These are phyloP conservation scores for Clitopilus hobsonii DNA, from an alignment of 768 basidiomycete species.

Conservation along the genomic window DNA sequence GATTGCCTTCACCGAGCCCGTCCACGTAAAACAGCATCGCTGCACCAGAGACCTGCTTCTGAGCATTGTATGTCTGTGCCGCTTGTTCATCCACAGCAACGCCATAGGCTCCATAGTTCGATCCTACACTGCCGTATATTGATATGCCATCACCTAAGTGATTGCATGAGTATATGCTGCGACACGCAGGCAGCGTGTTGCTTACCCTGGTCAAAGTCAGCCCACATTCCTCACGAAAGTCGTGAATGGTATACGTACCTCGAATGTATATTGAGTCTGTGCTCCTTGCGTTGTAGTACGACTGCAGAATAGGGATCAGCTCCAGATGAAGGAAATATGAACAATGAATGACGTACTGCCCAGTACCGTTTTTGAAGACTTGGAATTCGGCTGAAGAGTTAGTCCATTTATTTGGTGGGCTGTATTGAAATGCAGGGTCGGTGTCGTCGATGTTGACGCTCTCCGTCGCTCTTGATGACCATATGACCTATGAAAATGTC, in stretches of 20 bases:
- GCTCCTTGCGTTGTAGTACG: background rate
- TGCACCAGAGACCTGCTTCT: conserved; percentile 9
- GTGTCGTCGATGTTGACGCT: conserved; percentile 14
- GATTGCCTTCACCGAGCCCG: conserved; percentile 17
- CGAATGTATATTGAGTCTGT: too few species aligned
- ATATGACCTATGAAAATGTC: conserved; percentile 12
- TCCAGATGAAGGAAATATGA: too few species aligned
- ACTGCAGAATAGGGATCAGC: too few species aligned
- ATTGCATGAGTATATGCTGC: background rate
- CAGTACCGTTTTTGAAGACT: too few species aligned
- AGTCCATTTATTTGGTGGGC: conserved; percentile 20
- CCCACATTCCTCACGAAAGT: too few species aligned
- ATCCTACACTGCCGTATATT: conserved; percentile 31
- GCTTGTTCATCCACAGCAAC: conserved; percentile 18
- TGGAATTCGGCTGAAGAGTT: conserved; percentile 8
- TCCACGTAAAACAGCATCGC: conserved; percentile 17
- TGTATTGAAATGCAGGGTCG: conserved; percentile 25
- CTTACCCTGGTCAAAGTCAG: background rate
- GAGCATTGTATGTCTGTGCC: conserved; percentile 13
- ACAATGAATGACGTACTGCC: too few species aligned
- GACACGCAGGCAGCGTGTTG: background rate
- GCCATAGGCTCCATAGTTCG: conserved; percentile 14
- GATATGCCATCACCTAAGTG: conserved; percentile 19
- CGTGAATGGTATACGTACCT: too few species aligned
- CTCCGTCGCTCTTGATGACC: conserved; percentile 11